These are phyloP conservation scores for Ophiostoma triangulosporum DNA, from an alignment of 2,329 filamentous ascomycete species.

Conservation along the genomic window DNA sequence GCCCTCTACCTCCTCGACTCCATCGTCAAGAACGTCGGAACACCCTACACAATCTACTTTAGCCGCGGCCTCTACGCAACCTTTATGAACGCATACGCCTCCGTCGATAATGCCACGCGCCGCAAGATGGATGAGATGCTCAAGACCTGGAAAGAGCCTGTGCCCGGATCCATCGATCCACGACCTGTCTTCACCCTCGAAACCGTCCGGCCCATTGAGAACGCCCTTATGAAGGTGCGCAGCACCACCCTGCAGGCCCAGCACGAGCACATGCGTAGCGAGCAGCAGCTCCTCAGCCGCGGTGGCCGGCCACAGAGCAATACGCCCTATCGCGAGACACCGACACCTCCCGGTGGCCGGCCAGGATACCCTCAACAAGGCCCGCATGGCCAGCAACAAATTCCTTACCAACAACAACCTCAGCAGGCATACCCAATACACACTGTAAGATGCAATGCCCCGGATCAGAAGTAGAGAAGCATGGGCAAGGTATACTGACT, in stretches of 20 bases:
- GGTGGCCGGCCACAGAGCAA: conserved; percentile 27
- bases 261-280: conserved; percentile 40
- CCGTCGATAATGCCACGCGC: conserved; percentile 70
- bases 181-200: conserved; percentile 83
- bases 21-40: conserved; percentile 96
- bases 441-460: conserved; percentile 10
- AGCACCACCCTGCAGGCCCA: conserved; percentile 47
- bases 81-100: conserved; percentile 91
- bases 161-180: conserved; percentile 85
- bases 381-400: conserved; percentile 22
- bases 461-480: too few relatives aligned
- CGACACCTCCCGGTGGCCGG: conserved; percentile 52
- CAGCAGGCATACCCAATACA: conserved; percentile 18
- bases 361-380: conserved; percentile 17
- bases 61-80: conserved; percentile 83
- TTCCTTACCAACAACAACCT: conserved; percentile 17
- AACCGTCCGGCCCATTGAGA: conserved; percentile 82
- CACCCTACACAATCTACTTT: conserved; percentile 91
- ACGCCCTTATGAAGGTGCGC: conserved; percentile 73
- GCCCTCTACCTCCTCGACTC: conserved; percentile 97
- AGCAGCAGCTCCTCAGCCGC: conserved; percentile 40
- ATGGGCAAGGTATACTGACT: neutral
- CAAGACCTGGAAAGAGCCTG: conserved; percentile 94
- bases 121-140: conserved; percentile 95
- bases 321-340: conserved; percentile 54